Conservation (phyloP, 2,329 filamentous ascomycete genomes). For the Chalaropsis thielavioides region DNA sequence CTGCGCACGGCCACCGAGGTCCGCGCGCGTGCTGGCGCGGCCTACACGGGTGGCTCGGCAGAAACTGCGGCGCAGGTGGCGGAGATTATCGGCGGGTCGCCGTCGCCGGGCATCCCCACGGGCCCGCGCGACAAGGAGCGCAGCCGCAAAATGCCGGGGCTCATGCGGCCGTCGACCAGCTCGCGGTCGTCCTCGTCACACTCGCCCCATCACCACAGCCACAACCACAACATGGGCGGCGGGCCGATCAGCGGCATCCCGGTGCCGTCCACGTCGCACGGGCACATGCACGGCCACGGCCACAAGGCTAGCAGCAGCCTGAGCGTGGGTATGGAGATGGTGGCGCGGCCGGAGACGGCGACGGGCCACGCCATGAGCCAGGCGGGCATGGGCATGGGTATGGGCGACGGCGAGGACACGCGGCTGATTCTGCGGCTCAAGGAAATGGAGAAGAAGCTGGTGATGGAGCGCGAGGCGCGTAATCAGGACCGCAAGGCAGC, state of each 20-base stretch:
- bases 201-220: constrained; percentile 2
- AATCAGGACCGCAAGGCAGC: constrained; percentile 75
- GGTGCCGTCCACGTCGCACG: constrained; percentile 13
- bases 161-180: constrained; percentile 23
- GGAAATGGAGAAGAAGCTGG: constrained; percentile 77
- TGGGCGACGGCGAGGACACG: constrained; percentile 37
- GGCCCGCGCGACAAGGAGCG: constrained; percentile 37
- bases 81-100: constrained; percentile 28
- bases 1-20: constrained; percentile 50
- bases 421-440: constrained; percentile 74
- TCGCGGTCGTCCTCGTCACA: constrained; percentile 22
- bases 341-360: constrained; percentile 16
- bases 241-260: constrained; percentile 8
- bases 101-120: constrained; percentile 39
- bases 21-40: constrained; percentile 35
- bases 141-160: constrained; percentile 19
- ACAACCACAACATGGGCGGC: background rate
- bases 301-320: constrained; percentile 18
- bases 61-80: constrained; percentile 21
- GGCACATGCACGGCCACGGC: constrained; percentile 9
- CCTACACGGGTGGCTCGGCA: constrained; percentile 22
- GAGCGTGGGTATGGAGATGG: constrained; percentile 14
- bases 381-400: constrained; percentile 36
- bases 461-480: constrained; percentile 76
- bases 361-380: constrained; percentile 16